A percentile compares a stretch with the other conserved stretches of the same genome.
Evolutionary conservation across 805 yeast species (phyloP).

Genomic region (Lachancea sp.): DNA sequence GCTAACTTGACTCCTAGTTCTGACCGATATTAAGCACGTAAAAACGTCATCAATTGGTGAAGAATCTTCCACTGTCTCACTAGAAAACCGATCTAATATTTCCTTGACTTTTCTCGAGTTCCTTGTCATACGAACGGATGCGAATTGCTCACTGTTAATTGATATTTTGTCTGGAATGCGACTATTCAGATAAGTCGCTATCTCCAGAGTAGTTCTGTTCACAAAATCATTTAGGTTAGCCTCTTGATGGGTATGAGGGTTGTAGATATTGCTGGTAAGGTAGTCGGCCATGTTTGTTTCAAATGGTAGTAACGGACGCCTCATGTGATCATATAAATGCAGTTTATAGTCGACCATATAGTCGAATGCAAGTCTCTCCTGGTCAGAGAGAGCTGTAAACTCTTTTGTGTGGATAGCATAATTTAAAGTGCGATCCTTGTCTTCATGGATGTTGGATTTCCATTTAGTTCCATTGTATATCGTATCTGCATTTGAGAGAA

Average conservation of each 20-base stretch:
- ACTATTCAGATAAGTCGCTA: background rate
- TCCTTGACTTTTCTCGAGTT: constrained; percentile 22
- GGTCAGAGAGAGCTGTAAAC: constrained; percentile 13
- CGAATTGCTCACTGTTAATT: constrained; percentile 4
- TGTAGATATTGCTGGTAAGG: background rate
- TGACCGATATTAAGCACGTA: constrained; percentile 1
- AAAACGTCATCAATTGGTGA: constrained; percentile 1
- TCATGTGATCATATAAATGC: constrained; percentile 17
- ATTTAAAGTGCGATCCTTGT: constrained; percentile 18
- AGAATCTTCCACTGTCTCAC: constrained; percentile 11
- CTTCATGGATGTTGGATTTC: constrained; percentile 21
- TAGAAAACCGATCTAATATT: constrained; percentile 20
- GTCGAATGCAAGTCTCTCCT: constrained; percentile 19
- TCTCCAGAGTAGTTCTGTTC: background rate
- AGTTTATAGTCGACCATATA: constrained; percentile 26
- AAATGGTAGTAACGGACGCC: constrained; percentile 17
- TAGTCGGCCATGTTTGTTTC: constrained; percentile 20
- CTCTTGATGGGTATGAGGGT: background rate
- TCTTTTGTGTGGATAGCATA: constrained; percentile 5
- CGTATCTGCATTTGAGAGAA: constrained; percentile 18
- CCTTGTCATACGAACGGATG: constrained; percentile 23
- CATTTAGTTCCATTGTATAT: constrained; percentile 11
- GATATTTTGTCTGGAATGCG: constrained; percentile 5
- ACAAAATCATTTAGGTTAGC: background rate
- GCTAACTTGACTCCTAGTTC: constrained; percentile 11